These are phyloP conservation scores for Lactifluus piperatus DNA, from an alignment of 768 basidiomycete species.

Conservation along the genomic window DNA sequence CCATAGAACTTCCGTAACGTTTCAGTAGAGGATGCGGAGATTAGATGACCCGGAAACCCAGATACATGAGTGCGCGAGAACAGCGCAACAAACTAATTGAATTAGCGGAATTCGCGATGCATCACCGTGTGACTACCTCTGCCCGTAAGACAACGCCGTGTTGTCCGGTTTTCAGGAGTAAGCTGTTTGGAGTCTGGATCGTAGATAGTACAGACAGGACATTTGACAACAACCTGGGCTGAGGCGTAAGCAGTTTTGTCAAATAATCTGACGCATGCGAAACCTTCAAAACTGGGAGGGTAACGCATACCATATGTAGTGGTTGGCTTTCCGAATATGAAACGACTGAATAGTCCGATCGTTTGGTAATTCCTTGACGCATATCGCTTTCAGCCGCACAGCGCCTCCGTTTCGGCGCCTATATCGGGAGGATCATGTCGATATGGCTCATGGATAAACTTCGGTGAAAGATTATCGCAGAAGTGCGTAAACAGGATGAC, in stretches of 20 bases:
- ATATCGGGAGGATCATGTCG: slow-evolving; percentile 7
- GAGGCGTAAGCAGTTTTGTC: neutral
- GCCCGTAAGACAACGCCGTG: neutral
- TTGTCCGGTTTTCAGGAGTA: neutral
- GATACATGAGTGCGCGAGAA: neutral
- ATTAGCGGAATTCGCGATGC: neutral
- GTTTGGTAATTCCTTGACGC: slow-evolving; percentile 2
- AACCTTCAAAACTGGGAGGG: neutral
- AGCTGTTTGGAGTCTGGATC: neutral
- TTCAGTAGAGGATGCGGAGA: neutral
- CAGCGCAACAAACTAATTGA: neutral
- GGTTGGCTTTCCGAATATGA: neutral
- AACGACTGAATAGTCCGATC: neutral
- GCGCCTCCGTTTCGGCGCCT: neutral
- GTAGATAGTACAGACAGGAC: neutral
- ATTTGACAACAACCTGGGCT: neutral
- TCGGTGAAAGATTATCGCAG: too few species aligned
- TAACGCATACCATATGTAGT: neutral
- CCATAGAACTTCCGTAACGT: neutral
- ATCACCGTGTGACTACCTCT: neutral
- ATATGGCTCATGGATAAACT: neutral
- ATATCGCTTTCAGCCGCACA: neutral
- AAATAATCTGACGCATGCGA: neutral
- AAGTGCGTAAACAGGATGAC: neutral
- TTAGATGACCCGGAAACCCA: neutral